Evolutionary conservation across 371 early-diverging fungal genomes (phyloP).

Genomic region (Syncephalastrum sp.): DNA sequence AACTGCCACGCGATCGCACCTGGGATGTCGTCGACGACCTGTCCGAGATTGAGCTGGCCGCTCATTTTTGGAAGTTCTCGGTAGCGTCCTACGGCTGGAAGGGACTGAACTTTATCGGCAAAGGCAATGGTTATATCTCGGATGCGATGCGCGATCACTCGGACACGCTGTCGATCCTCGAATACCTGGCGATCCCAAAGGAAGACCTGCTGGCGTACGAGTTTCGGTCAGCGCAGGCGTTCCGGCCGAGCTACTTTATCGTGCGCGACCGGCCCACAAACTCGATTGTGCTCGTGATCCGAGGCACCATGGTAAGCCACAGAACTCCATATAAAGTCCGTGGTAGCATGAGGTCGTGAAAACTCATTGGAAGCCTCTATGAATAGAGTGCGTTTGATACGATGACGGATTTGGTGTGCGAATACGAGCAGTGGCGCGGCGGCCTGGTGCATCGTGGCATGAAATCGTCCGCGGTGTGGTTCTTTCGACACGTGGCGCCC

Average conservation of each 20-base stretch:
- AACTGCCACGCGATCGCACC: constrained; percentile 43
- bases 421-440: constrained; percentile 85
- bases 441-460: constrained; percentile 85
- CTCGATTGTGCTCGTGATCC: constrained; percentile 73
- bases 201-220: constrained; percentile 80
- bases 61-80: constrained; percentile 62
- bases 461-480: constrained; percentile 78
- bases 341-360: too few relatives aligned
- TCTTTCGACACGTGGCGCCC: constrained; percentile 70
- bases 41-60: constrained; percentile 58
- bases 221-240: constrained; percentile 69
- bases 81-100: constrained; percentile 83
- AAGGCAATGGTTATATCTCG: constrained; percentile 64
- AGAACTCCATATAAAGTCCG: too few relatives aligned
- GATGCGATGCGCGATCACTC: constrained; percentile 73
- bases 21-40: constrained; percentile 42
- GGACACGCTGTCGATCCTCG: constrained; percentile 68
- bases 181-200: constrained; percentile 65
- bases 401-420: constrained; percentile 83
- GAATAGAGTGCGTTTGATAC: constrained; percentile 75
- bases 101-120: constrained; percentile 78
- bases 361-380: too few relatives aligned
- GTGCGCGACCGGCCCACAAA: constrained; percentile 67
- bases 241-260: constrained; percentile 82
- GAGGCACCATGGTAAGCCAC: constrained; percentile 77